Percentiles rank a stretch among this genome's conserved stretches.
These are phyloP conservation scores for Annulohypoxylon moriforme DNA, from an alignment of 495 filamentous ascomycete genomes.

Conservation along the genomic window DNA sequence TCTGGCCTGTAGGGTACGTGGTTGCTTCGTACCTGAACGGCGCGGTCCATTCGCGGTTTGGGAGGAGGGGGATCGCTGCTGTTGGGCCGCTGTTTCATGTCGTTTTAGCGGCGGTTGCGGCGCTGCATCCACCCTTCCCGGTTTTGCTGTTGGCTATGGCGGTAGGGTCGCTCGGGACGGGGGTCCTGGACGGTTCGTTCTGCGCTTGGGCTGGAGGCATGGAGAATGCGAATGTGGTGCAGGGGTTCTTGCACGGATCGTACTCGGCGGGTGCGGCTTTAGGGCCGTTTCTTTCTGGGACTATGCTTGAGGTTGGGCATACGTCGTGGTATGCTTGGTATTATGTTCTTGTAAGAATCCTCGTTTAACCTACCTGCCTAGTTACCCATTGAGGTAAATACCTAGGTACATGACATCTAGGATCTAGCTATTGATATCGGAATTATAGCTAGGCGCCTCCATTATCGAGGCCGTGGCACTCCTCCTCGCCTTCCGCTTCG, in stretches of 20 bases:
- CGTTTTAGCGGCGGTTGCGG: slow-evolving; percentile 70
- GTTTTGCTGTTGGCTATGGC: slow-evolving; percentile 70
- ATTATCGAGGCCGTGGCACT: slow-evolving; percentile 64
- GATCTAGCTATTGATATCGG: background rate
- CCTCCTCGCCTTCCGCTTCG: slow-evolving; percentile 67
- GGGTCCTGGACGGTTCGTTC: slow-evolving; percentile 70
- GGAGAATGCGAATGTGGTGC: slow-evolving; percentile 67
- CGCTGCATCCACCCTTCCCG: slow-evolving; percentile 72
- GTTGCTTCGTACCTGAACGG: slow-evolving; percentile 69
- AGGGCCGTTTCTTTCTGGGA: slow-evolving; percentile 73
- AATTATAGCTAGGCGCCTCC: slow-evolving; percentile 63
- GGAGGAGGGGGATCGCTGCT: slow-evolving; percentile 73
- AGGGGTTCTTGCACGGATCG: slow-evolving; percentile 70
- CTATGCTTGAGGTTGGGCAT: slow-evolving; percentile 60
- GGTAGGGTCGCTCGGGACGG: slow-evolving; percentile 69
- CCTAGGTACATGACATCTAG: background rate
- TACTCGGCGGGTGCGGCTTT: slow-evolving; percentile 76
- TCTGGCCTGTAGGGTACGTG: slow-evolving; percentile 76
- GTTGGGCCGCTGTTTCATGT: slow-evolving; percentile 68
- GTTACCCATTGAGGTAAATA: no score
- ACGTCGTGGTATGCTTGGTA: slow-evolving; percentile 67
- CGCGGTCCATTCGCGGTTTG: slow-evolving; percentile 58
- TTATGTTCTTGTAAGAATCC: slow-evolving; percentile 51
- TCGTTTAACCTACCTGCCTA: background rate
- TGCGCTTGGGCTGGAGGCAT: slow-evolving; percentile 78